Evolutionary conservation across 2,329 filamentous ascomycete species (phyloP).

Genomic region (Fusarium kyushuense): DNA sequence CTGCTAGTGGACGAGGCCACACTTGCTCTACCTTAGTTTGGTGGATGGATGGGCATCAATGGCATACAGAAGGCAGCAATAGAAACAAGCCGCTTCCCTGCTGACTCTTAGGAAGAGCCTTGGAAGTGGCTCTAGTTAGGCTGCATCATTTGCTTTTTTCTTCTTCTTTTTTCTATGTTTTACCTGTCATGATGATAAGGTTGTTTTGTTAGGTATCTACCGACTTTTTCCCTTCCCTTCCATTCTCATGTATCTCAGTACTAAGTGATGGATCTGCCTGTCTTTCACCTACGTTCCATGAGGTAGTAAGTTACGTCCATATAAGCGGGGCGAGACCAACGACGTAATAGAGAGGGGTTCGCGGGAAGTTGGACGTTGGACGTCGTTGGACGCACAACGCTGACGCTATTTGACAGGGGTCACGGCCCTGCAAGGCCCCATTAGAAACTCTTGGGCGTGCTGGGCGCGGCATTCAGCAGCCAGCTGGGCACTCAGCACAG

Average conservation of each 20-base stretch:
- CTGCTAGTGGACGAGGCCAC: slow-evolving; percentile 13
- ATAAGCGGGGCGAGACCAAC: slow-evolving; percentile 38
- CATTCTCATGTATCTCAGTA: background rate
- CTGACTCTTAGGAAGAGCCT: slow-evolving; percentile 5
- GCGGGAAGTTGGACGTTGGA: slow-evolving; percentile 27
- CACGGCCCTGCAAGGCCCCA: slow-evolving; percentile 19
- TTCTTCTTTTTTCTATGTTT: background rate
- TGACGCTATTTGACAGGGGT: slow-evolving; percentile 44
- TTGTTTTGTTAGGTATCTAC: slow-evolving; percentile 1
- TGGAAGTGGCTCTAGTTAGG: background rate
- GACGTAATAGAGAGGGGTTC: slow-evolving; percentile 47
- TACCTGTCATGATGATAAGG: slow-evolving; percentile 2
- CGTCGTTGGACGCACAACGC: slow-evolving; percentile 29
- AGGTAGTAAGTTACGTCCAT: background rate
- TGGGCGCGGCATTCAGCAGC: slow-evolving; percentile 24
- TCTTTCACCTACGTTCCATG: background rate
- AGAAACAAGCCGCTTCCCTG: slow-evolving; percentile 28
- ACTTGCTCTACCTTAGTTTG: slow-evolving; percentile 23
- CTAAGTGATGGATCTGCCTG: background rate
- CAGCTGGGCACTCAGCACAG: slow-evolving; percentile 32
- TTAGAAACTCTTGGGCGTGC: slow-evolving; percentile 24
- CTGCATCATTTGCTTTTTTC: background rate
- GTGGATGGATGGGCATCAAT: slow-evolving; percentile 43
- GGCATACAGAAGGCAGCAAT: slow-evolving; percentile 38
- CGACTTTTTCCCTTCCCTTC: background rate